A percentile compares a stretch with the other conserved stretches of the same genome.
phyloP scores from a whole-genome alignment of 345 rosid species.

The Eucalyptus shirleyi region DNA sequence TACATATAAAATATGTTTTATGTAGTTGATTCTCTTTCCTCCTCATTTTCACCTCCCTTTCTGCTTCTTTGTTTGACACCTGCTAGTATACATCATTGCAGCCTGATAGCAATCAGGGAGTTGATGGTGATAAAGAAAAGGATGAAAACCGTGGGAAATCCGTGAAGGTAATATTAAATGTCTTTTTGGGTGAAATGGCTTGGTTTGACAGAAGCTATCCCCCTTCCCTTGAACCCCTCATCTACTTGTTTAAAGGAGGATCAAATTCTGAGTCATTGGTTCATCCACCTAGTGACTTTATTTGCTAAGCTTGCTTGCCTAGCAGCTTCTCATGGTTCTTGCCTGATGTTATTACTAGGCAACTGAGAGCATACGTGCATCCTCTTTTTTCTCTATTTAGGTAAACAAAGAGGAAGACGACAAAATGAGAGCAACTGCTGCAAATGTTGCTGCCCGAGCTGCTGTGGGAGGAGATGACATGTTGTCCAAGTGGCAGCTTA shows the following conservation, averaged over 20 bases:
- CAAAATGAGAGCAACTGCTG: slow-evolving; percentile 97
- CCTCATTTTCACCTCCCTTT: neutral
- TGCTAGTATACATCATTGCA: slow-evolving; percentile 22
- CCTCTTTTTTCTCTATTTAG: neutral
- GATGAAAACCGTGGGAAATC: slow-evolving; percentile 58
- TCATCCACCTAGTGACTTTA: neutral
- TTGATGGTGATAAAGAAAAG: slow-evolving; percentile 78
- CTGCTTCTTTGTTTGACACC: neutral
- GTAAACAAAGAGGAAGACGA: slow-evolving; percentile 92
- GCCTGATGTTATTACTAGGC: neutral
- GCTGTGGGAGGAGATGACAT: slow-evolving; percentile 95
- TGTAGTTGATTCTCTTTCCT: neutral
- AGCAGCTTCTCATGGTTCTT: neutral
- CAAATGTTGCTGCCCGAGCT: slow-evolving; percentile 97
- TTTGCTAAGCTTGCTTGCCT: neutral
- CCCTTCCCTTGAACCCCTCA: neutral
- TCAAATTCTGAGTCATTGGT: neutral
- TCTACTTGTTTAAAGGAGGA: neutral
- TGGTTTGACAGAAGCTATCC: neutral
- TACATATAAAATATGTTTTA: neutral
- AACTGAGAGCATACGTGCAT: neutral
- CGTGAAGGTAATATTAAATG: slow-evolving; percentile 37
- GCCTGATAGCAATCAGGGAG: slow-evolving; percentile 65
- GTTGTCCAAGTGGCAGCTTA: slow-evolving; percentile 90
- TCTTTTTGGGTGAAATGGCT: neutral